Percentiles rank a stretch among this genome's conserved stretches.
Evolutionary conservation across 352 stramenopile species (phyloP).

Genomic region (Globisporangium recalcitrans): DNA sequence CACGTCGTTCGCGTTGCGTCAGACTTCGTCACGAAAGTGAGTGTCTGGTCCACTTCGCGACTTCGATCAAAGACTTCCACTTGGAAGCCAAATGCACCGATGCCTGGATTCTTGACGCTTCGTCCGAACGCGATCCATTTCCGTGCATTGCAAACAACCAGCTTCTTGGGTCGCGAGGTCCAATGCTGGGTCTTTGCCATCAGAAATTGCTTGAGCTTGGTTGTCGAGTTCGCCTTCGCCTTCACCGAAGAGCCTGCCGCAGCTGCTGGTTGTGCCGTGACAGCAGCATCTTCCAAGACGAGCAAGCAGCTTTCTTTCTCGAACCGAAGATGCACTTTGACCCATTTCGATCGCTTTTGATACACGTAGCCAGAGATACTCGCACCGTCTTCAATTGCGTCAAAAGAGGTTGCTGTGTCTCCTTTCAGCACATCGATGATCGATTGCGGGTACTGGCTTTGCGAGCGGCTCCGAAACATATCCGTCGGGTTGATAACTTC

Average conservation of each 20-base stretch:
- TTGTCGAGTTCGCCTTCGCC: conserved; percentile 23
- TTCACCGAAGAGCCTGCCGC: conserved; percentile 2
- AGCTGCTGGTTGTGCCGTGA: not conserved
- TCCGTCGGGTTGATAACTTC: conserved; percentile 60
- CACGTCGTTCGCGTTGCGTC: conserved; percentile 47
- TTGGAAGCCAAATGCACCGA: conserved; percentile 72
- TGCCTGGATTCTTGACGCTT: conserved; percentile 58
- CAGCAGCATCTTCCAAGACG: conserved; percentile 34
- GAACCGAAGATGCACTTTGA: conserved; percentile 64
- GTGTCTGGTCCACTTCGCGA: conserved; percentile 63
- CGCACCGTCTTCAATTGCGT: conserved; percentile 45
- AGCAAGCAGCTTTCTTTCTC: conserved; percentile 61
- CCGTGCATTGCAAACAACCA: conserved; percentile 66
- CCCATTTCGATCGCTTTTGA: conserved; percentile 72
- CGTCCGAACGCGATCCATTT: conserved; percentile 77
- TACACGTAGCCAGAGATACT: conserved; percentile 61
- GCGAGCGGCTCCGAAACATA: conserved; percentile 66
- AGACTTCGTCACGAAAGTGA: conserved; percentile 71
- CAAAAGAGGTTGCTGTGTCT: conserved; percentile 52
- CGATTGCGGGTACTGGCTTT: conserved; percentile 64
- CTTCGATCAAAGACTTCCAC: conserved; percentile 72
- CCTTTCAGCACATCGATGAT: conserved; percentile 67
- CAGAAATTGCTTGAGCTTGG: conserved; percentile 61
- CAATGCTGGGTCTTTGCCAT: conserved; percentile 54
- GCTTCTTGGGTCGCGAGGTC: conserved; percentile 46